Base-by-base conservation (phyloP, 2,329 filamentous ascomycete species). In the Cladosporium sp. region DNA sequence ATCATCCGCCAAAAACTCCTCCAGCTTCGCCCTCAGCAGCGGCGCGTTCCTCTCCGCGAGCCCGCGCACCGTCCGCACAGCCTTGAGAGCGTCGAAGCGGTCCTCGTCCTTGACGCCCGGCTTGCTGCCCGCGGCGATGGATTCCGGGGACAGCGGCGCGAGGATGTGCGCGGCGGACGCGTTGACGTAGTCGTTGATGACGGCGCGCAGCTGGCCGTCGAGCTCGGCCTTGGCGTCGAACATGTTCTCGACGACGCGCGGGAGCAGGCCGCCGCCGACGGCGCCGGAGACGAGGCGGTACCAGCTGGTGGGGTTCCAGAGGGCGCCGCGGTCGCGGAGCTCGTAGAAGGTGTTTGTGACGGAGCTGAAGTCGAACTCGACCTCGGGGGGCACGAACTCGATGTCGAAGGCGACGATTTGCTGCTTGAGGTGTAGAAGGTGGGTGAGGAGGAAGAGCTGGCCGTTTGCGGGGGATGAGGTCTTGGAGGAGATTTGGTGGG, bases 331-430 rank as follows among this genome's bases (percentile, higher is more conserved):
- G 52, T 83, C 78, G 38, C 83, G 79, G 3, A 86, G 73, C 61
- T 85, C 83, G 75, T 80, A 85, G 68, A 86, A 86, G 1, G 83
- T 85, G 58, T 74, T 81, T 4, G 81, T 82, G 10, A 85, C 72
- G 46, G 75, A 77, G n/a, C 81, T 82, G 66, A 86, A 84, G 68
- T 86, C 83, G 65, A 86, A 78, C 11, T 78, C 77, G 44, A 85
- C 74, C 56, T 86, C 83, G 3, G 83, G 82, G 2, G 80, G 79
- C 16, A 84, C 80, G 61, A 80, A 86, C 65, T 86, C 91, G 59
- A 98, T 96, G 72, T 98, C 93, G 56, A 98, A 90, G 9, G 91
- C 91, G 22, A 98, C 84, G 48, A 98, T 87, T 67, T 96, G 89
- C 66, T 96, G 95, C 70, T 97, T 97, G 48, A 98, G 81, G 46